Conservation (phyloP, 2,329 filamentous ascomycete species). For the Cordyceps pruinosa region DNA sequence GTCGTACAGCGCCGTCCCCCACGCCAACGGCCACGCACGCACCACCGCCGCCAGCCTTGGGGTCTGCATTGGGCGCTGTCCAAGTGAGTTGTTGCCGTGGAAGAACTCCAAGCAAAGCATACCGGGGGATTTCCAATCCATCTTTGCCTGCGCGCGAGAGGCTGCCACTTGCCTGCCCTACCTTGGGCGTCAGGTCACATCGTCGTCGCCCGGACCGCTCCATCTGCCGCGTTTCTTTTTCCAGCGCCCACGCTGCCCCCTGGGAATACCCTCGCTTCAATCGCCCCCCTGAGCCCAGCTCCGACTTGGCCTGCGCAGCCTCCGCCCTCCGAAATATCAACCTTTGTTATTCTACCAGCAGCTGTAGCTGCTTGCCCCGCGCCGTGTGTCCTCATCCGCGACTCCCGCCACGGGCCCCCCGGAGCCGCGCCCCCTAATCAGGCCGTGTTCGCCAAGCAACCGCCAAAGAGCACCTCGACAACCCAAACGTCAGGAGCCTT, state of each 20-base stretch:
- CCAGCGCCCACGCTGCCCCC: neutral
- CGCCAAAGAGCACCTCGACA: neutral
- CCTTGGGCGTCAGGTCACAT: neutral
- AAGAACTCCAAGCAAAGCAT: no score
- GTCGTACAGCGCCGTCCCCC: neutral
- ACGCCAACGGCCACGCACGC: neutral
- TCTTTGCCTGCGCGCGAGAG: neutral
- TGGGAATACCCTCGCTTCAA: neutral
- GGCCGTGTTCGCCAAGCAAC: conserved; percentile 9
- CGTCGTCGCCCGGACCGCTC: neutral
- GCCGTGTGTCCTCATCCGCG: no score
- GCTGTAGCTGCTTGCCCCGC: neutral
- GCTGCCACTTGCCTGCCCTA: neutral
- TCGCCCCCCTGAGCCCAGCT: neutral
- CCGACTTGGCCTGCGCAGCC: neutral
- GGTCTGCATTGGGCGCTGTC: neutral
- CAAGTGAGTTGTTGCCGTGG: neutral
- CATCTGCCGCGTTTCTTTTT: neutral
- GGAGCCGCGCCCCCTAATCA: neutral
- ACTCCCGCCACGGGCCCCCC: no score
- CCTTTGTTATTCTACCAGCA: neutral
- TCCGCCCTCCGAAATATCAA: neutral
- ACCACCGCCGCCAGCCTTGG: neutral
- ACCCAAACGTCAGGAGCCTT: conserved; percentile 9
- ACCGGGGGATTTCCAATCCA: neutral